Conservation (phyloP, 1,284 basidiomycete genomes). For the Athelia sp. region DNA sequence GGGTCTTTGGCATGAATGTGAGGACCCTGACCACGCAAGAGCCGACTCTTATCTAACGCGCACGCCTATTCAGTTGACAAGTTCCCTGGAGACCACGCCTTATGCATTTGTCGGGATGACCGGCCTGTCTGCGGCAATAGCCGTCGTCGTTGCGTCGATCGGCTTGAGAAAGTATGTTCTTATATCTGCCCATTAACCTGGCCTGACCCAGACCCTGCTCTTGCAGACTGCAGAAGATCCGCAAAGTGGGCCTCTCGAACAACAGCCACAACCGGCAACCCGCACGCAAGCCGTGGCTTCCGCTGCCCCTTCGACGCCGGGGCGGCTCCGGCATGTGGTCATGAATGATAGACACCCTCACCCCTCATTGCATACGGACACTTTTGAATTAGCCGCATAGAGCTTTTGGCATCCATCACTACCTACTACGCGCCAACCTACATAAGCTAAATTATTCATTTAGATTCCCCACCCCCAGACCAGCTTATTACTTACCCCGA, state of each 20-base stretch:
- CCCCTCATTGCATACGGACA: neutral
- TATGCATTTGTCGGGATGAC: constrained; percentile 68
- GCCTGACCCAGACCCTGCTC: neutral
- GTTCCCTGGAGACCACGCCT: constrained; percentile 61
- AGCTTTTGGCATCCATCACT: neutral
- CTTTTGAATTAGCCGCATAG: neutral
- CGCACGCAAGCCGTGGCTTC: constrained; percentile 41
- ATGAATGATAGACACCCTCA: neutral
- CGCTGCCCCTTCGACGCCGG: constrained; percentile 52
- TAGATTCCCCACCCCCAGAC: too few species aligned
- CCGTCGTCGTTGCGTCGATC: constrained; percentile 49
- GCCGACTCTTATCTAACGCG: constrained; percentile 10
- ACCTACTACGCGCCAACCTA: too few species aligned
- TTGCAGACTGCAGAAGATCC: constrained; percentile 40
- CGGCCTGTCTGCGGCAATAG: constrained; percentile 46
- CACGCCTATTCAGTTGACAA: constrained; percentile 49
- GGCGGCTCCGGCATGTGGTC: constrained; percentile 45
- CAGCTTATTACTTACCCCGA: too few species aligned
- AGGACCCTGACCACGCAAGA: constrained; percentile 25
- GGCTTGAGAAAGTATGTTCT: constrained; percentile 55
- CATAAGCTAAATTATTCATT: too few species aligned
- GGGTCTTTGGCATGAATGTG: constrained; percentile 95
- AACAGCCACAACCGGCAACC: constrained; percentile 27
- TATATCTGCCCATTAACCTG: constrained; percentile 3
- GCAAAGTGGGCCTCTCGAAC: constrained; percentile 49